Conservation (phyloP, 2,329 filamentous ascomycete species). For the Curvularia lunata region DNA sequence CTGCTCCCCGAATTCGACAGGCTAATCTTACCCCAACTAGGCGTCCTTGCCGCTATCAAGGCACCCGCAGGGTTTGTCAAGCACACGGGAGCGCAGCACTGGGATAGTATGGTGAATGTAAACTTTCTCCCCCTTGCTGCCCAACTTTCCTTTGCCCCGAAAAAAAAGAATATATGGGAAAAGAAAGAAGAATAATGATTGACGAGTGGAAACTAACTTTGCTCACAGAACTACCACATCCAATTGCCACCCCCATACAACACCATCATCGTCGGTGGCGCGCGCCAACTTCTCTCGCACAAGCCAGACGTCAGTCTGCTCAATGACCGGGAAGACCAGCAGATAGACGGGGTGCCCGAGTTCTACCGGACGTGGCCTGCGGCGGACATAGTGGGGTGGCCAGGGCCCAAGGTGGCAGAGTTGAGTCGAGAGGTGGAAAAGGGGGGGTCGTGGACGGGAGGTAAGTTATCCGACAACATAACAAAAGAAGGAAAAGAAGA, state of each 20-base stretch:
- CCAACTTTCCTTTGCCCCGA: not conserved
- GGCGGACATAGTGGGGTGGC: conserved; percentile 14
- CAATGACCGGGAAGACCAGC: conserved; percentile 14
- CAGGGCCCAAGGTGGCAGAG: conserved; percentile 2
- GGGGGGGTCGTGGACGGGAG: conserved; percentile 20
- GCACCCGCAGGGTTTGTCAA: conserved; percentile 17
- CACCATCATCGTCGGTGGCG: conserved; percentile 19
- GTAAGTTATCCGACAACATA: too few species aligned
- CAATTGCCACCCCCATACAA: conserved; percentile 20
- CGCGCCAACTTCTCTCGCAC: conserved; percentile 14
- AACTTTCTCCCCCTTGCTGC: not conserved
- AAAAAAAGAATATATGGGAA: not conserved
- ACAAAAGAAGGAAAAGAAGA: too few species aligned
- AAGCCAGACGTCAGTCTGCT: conserved; percentile 9
- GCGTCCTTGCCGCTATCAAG: conserved; percentile 11
- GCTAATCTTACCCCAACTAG: conserved; percentile 13
- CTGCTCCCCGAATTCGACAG: conserved; percentile 17
- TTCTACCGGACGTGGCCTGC: conserved; percentile 17
- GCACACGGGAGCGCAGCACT: conserved; percentile 21
- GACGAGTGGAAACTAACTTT: too few species aligned
- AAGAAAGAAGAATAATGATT: too few species aligned
- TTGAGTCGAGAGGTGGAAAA: conserved; percentile 10
- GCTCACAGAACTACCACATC: conserved; percentile 13
- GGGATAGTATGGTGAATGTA: conserved; percentile 18
- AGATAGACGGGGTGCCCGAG: conserved; percentile 11